Evolutionary conservation across 192 early-diverging fungal genomes (phyloP), one percentile per base, ranked within the genome.

Genomic region (Glomus cerebriforme): DNA sequence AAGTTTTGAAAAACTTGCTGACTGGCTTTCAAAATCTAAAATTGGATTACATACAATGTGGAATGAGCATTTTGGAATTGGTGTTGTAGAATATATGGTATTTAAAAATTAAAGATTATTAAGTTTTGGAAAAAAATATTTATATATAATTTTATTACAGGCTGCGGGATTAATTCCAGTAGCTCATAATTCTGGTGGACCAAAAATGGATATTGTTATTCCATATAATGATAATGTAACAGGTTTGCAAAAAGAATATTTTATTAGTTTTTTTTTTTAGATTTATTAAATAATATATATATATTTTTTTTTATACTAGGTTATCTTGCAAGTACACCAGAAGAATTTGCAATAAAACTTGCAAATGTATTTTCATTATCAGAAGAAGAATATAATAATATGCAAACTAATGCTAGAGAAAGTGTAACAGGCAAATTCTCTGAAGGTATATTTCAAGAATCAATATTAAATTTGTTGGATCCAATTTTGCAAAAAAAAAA

Each of bases 61-160:
- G 80, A 93, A 99, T 80, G 98, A 99, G 82, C 98, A 99, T 81
- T 99, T 99, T 88, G 98, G 98, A 7, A 99, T 99, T 77, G 92
- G 94, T 34, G 90, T 99, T 62, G 94, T 99, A 2, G 98, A 99
- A 82, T 98, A 96, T 81, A 98, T 99, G 98, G 95, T 94, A 88
- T 63, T 79, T 39, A 9, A 39, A 29, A 49, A 12, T 64, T 17
- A 15, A 37, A 79, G 49, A 39, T 24, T 26, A 29, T 79, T 10
- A 2, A 7, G 2, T 13, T 1, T 59, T 69, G 7, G 31, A 22
- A 43, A 12, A 24, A 24, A n/a, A 69, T 7, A 8, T 32, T 17
- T 32, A 66, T 58, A 66, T 34, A 43, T 54, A 68, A n/a, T 75
- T 27, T 85, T 26, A 59, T 32, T 43, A 0, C 43, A 95, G 92